Base-by-base conservation (phyloP, 805 yeast genomes). In the Blastobotrys terrestris region DNA sequence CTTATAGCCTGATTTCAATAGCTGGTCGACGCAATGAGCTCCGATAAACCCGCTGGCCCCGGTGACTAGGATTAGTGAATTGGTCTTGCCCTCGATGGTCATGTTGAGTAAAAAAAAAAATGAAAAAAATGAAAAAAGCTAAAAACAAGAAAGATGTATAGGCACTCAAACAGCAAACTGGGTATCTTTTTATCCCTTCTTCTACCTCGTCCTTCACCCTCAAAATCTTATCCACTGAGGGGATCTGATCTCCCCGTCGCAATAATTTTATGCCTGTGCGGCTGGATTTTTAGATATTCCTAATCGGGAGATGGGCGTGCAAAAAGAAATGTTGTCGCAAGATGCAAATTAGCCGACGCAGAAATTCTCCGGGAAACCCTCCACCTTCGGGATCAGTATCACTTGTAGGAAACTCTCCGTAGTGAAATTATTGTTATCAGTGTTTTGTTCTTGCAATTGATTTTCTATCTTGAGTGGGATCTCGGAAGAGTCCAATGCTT, bases 21-120 rank as follows among this genome's bases (percentile, higher is more conserved):
- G 69, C 45, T 64, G 63, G 53, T 72, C 67, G 46, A 77, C 67
- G 31, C 74, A 64, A 54, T 74, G 77, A 55, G 75, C 75, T 43
- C 80, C 81, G 56, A 78, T 75, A 58, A 72, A 78, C 7, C 82
- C 82, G 8, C 74, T 68, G 2, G 79, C 79, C 4, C 82, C 81
- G 3, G 81, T 70, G 11, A 77, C 73, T 31, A 77, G 69, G 22
- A 72, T 43, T 50, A 15, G 44, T 11, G 35, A 26, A 15, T n/a
- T 41, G 19, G 44, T 7, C 44, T 15, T 41, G 44, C 3, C 19
- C 6, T 15, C 19, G 16, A 41, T 41, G 44, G 18, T 41, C 19
- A 41, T 41, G 5, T 26, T 26, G 5, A 11, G 11, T 11, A 26
- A 11, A 26, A 26, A 26, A 26, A 26, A 26, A 26, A 6, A 26